Evolutionary conservation across 805 yeast genomes (phyloP), one percentile per base, ranked within the genome.

Genomic region (Nakazawaea peltata): DNA sequence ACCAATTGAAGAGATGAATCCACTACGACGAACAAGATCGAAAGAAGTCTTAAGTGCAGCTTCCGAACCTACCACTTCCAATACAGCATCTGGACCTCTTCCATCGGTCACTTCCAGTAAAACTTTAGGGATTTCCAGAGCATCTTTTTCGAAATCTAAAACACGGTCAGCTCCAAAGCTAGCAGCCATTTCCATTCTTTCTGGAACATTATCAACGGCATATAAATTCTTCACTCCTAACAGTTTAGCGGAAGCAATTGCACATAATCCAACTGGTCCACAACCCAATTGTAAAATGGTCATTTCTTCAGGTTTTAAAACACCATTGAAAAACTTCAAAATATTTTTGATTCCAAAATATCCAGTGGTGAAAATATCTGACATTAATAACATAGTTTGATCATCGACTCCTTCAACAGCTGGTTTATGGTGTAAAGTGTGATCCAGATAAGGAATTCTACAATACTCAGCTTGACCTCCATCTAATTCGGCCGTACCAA

Each of bases 401-500:
- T 69, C 72, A 39, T 67, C 65, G 17, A 54, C 50, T 3, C 46
- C 46, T 30, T 47, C 46, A 1, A 41, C 41, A 1, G 26, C 22
- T 4, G 77, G 77, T 34, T 65, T 61, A 26, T 56, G 65, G 34
- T 62, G 58, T 45, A 76, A 51, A 1, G 76, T 69, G 10, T 66
- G 56, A 30, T 64, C 70, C 3, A 81, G 81, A 40, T 54, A 61
- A 7, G 82, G 81, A n/a, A 75, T 67, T 18, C 74, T 49, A 12
- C 73, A 74, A 44, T 65, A 75, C 48, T 76, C 79, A 1, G 81
- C 80, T 45, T 76, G 81, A 1, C 74, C 80, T 1, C 81, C 82
- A 40, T 73, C 70, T 14, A 74, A 53, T 0, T 70, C 72, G 22
- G 64, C 52, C 30, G 76, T 71, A 3, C 82, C 82, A 51, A 75